Base-by-base conservation (phyloP, 1,139 yeast species). In the Debaryomyces udenii region DNA sequence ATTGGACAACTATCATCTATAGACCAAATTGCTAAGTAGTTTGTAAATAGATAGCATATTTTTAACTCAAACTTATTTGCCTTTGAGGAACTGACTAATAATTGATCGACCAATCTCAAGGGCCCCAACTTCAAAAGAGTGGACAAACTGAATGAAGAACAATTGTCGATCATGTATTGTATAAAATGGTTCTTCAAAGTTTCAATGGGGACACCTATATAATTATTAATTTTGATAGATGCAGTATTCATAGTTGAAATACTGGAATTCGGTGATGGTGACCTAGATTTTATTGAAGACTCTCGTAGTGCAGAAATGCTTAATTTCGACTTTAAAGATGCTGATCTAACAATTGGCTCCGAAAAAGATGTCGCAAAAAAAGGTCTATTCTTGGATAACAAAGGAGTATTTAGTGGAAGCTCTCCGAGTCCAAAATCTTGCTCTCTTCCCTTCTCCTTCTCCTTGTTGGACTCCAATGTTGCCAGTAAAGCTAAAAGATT, bases 21-120 rank as follows among this genome's bases (percentile, higher is more conserved):
- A 11, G 28, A 20, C 57, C 66, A 62, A 6, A 67, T 39, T 7
- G 68, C 57, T 36, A 72, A 40, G 40, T 52, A 62, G 37, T 68
- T 61, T 13, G 67, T 59, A 49, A 72, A 72, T 2, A 72, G 51
- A 42, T 62, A 72, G 13, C 63, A 63, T 2, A 54, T 53, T 14
- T 48, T 53, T 2, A 41, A 30, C 13, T 37, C 35, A 38, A 49
- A 57, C 27, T 20, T 16, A 20, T 6, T 6, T 29, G 53, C 42
- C 30, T 41, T 46, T 5, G 43, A 45, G 31, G 56, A 49, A 4
- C 33, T 31, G 1, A 64, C 62, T 4, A 50, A 44, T 13, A 73
- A 50, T 10, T 49, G 48, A 49, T 73, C 78, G 3, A 66, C 76
- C 14, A 71, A 53, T 27, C 76, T 53, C 32, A 73, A 56, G 6